Evolutionary conservation across 2,329 filamentous ascomycete genomes (phyloP), one percentile per base, ranked within the genome.

Genomic region (Amphichorda felina): DNA sequence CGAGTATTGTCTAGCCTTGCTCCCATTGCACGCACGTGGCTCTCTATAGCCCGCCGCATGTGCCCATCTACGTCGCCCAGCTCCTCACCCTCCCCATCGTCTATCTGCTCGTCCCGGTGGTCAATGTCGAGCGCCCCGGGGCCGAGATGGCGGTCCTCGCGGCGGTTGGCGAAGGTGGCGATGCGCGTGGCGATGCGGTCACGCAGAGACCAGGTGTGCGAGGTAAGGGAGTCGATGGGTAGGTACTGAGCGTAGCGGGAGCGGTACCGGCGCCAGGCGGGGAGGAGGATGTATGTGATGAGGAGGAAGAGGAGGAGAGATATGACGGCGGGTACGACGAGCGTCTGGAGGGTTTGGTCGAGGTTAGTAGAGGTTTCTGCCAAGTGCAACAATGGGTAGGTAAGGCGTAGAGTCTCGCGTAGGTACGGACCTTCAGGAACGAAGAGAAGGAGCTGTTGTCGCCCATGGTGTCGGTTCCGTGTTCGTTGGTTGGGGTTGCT

Each of bases 191-290:
- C 42, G 41, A 74, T 47, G 41, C 72, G 63, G 33, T 69, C 59
- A 19, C 75, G 67, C 17, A 77, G 45, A 41, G 74, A 61, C 7
- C 61, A 58, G 5, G 70, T 78, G 34, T 68, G 69, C 34, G 63
- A 70, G 16, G 72, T 72, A 40, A 82, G 72, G 22, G 67, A 63
- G 41, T 81, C 70, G 43, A 86, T 59, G 1, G 81, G 81, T 2
- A 86, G 71, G 50, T 87, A 87, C 41, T 83, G 77, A 50, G 75
- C 71, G 55, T 86, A 86, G 40, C 80, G 75, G 45, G 69, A 70
- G 43, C 73, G 76, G 55, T 84, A 82, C 38, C 69, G 72, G 33
- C 74, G 77, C 71, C 81, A 82, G 40, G 81, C 51, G 2, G 82
- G 82, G 18, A 83, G 50, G 41, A 84, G 48, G 46, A 78, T 59